A percentile compares a stretch with the other conserved stretches of the same genome.
Conservation (phyloP, 1,139 yeast species). For the Taphrina betulina region DNA sequence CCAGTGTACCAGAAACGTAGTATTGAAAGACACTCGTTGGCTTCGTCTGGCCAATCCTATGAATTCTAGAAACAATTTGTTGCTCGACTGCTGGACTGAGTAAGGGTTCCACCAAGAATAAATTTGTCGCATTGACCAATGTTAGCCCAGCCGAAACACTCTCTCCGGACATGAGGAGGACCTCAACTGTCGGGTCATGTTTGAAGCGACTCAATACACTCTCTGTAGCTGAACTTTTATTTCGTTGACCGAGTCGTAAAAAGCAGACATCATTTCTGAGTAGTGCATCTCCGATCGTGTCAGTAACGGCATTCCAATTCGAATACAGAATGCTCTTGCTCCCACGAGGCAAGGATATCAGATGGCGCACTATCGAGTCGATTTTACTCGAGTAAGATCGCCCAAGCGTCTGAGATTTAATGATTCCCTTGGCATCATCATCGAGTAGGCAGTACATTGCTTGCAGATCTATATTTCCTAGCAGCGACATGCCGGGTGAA, state of each 20-base stretch:
- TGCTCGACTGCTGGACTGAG: constrained; percentile 83
- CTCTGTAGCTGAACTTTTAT: constrained; percentile 43
- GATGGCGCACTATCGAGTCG: constrained; percentile 74
- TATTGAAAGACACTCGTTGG: constrained; percentile 90
- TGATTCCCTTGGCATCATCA: no score
- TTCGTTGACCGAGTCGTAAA: constrained; percentile 44
- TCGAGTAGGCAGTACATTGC: no score
- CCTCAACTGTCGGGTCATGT: constrained; percentile 64
- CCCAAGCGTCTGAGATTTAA: constrained; percentile 43
- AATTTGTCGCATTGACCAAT: constrained; percentile 85
- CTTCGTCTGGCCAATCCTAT: constrained; percentile 81
- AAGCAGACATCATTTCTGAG: constrained; percentile 57
- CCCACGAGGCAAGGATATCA: constrained; percentile 39
- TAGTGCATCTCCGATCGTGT: constrained; percentile 67
- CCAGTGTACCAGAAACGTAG: constrained; percentile 80
- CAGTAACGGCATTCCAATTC: constrained; percentile 54
- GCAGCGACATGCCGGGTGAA: no score
- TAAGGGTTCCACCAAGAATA: constrained; percentile 65
- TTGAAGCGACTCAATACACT: constrained; percentile 51
- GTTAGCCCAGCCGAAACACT: constrained; percentile 80
- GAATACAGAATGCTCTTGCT: constrained; percentile 23
- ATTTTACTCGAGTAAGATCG: constrained; percentile 76
- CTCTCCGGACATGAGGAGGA: constrained; percentile 78
- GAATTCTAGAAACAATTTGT: constrained; percentile 89
- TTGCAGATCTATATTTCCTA: no score